A percentile compares a stretch with the other conserved stretches of the same genome.
Conservation (phyloP, 192 early-diverging fungal species). For the Jimgerdemannia flammicorona region DNA sequence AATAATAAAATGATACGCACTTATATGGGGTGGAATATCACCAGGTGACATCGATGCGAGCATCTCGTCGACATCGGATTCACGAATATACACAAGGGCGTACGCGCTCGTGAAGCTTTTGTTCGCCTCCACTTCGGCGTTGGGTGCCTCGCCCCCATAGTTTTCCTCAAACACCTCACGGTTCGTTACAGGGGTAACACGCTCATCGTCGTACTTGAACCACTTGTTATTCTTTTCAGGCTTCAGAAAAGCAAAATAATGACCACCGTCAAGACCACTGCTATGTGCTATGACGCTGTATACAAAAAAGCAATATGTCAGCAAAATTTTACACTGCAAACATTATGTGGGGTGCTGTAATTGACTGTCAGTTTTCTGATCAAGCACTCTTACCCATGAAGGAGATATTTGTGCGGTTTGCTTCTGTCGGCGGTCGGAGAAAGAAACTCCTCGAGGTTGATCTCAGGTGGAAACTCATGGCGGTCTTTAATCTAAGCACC, state of each 20-base stretch:
- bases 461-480: too few species aligned
- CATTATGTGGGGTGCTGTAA: too few species aligned
- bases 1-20: constrained; percentile 49
- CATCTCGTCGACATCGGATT: constrained; percentile 19
- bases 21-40: constrained; percentile 38
- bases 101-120: constrained; percentile 97
- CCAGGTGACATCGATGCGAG: too few species aligned
- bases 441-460: too few species aligned
- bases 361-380: too few species aligned
- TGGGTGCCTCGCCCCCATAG: constrained; percentile 66
- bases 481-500: too few species aligned
- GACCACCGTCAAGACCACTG: constrained; percentile 89
- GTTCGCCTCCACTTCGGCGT: constrained; percentile 28
- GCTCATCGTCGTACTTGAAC: constrained; percentile 95
- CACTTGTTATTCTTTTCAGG: constrained; percentile 29
- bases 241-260: constrained; percentile 91
- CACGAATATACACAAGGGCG: constrained; percentile 97
- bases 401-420: too few species aligned
- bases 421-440: too few species aligned
- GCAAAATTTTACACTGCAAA: too few species aligned
- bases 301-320: too few species aligned
- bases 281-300: constrained; percentile 89
- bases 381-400: too few species aligned
- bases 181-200: constrained; percentile 74
- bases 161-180: constrained; percentile 47